These are phyloP conservation scores for Diaporthe velutina DNA, from an alignment of 2,329 filamentous ascomycete species.

Conservation along the genomic window DNA sequence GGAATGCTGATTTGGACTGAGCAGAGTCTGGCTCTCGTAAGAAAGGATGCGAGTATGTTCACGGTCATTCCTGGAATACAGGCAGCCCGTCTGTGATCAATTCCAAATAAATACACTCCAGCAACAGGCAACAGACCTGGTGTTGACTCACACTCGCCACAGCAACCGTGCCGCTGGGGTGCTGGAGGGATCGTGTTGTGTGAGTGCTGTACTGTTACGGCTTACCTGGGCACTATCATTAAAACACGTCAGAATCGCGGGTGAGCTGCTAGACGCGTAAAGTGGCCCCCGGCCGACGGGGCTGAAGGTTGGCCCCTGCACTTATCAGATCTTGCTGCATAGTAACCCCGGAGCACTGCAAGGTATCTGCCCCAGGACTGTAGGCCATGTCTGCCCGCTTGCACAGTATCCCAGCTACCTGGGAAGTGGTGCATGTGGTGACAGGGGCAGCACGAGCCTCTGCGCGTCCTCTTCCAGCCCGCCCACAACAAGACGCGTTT, in stretches of 20 bases:
- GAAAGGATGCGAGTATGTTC: slow-evolving; percentile 2
- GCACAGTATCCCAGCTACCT: slow-evolving; percentile 9
- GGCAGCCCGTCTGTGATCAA: background rate
- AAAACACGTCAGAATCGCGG: slow-evolving; percentile 2
- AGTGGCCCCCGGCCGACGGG: slow-evolving; percentile 7
- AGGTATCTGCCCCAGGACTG: background rate
- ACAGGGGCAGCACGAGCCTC: slow-evolving; percentile 35
- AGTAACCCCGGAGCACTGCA: slow-evolving; percentile 7
- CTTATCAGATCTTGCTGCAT: slow-evolving; percentile 8
- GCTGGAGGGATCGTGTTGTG: slow-evolving; percentile 20
- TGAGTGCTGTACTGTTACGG: background rate
- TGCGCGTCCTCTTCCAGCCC: slow-evolving; percentile 31
- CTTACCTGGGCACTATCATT: background rate
- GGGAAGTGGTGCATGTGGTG: slow-evolving; percentile 25
- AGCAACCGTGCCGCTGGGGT: slow-evolving; percentile 6
- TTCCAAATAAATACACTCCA: slow-evolving; percentile 1
- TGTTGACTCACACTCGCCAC: slow-evolving; percentile 26
- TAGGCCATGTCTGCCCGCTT: background rate
- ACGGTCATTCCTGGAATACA: slow-evolving; percentile 13
- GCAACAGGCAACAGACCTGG: slow-evolving; percentile 16
- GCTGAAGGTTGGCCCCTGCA: slow-evolving; percentile 3
- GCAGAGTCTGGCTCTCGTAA: slow-evolving; percentile 2
- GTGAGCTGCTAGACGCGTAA: slow-evolving; percentile 27
- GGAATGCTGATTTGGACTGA: background rate
- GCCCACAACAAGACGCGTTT: slow-evolving; percentile 34